These are phyloP conservation scores for Nematocida displodere DNA, from an alignment of 371 early-diverging fungal species.

Conservation along the genomic window DNA sequence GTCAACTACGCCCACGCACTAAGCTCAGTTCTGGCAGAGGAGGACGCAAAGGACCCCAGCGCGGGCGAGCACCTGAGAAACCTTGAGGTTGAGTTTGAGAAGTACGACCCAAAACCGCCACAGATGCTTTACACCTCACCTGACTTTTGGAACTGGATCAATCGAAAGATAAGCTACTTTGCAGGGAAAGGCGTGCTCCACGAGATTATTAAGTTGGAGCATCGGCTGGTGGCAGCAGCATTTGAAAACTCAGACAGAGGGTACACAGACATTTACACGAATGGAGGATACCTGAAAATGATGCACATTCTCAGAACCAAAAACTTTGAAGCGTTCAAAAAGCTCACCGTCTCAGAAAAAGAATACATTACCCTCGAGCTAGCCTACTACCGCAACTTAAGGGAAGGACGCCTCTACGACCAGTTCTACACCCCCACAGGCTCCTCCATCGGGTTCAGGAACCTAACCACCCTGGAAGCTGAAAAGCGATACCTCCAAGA, in stretches of 20 bases:
- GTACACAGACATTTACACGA: neutral
- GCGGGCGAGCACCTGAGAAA: neutral
- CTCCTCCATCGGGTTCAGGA: no score
- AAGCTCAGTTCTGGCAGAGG: neutral
- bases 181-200: neutral
- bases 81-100: neutral
- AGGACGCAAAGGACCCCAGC: neutral
- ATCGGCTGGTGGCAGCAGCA: neutral
- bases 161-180: conserved; percentile 5
- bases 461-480: no score
- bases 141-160: neutral
- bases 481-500: no score
- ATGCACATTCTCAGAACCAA: neutral
- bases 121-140: neutral
- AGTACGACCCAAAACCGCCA: neutral
- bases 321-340: neutral
- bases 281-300: neutral
- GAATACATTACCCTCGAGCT: neutral
- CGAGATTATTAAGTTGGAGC: neutral
- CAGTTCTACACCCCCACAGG: neutral
- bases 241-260: neutral
- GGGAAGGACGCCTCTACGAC: neutral
- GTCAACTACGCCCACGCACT: conserved; percentile 4
- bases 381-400: neutral
- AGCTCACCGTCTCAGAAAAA: neutral